Evolutionary conservation across 2,329 filamentous ascomycete species (phyloP), one percentile per base, ranked within the genome.

Genomic region (Coniochaeta ligniaria): DNA sequence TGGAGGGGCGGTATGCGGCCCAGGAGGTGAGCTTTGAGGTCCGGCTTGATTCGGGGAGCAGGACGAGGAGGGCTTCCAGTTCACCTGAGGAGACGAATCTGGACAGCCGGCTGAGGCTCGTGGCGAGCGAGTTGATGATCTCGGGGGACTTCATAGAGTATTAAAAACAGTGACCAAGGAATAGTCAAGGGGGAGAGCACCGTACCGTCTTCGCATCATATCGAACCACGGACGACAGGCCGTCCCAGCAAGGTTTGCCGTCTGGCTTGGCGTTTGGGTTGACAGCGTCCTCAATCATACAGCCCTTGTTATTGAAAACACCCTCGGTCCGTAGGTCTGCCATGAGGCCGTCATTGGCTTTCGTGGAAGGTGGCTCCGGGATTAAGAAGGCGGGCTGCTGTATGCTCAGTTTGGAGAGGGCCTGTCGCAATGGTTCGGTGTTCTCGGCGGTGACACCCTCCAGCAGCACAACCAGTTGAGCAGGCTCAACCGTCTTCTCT

Each of bases 381-480:
- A 81, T 78, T 7, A 74, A 76, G 62, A 87, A 87, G 1, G 80
- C 74, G 12, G 79, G 78, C n/a, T 38, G 20, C 28, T 75, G 70
- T 24, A 75, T 66, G 14, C 68, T 66, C 31, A 72, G 62, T 20
- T 67, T 64, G 43, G 64, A 70, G 58, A 80, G 72, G 8, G 78
- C 74, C n/a, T 76, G 72, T 60, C 78, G 74, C 26, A 82, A 60
- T 45, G 69, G 64, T 58, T 71, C 66, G 58, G 78, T 74, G 55
- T 81, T 78, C 47, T 76, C 68, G 17, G 74, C 66, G 20, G 76
- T 79, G 72, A 82, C 75, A 67, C 86, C 83, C 68, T 87, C 80
- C 58, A 88, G 74, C 65, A 85, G 72, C 58, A 88, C 73, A 28
- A 89, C 73, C 43, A 89, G 77, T 71, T 90, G 85, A 59, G 73